phyloP scores from a whole-genome alignment of 2,329 filamentous ascomycete species.

The Alternaria infectoria region DNA sequence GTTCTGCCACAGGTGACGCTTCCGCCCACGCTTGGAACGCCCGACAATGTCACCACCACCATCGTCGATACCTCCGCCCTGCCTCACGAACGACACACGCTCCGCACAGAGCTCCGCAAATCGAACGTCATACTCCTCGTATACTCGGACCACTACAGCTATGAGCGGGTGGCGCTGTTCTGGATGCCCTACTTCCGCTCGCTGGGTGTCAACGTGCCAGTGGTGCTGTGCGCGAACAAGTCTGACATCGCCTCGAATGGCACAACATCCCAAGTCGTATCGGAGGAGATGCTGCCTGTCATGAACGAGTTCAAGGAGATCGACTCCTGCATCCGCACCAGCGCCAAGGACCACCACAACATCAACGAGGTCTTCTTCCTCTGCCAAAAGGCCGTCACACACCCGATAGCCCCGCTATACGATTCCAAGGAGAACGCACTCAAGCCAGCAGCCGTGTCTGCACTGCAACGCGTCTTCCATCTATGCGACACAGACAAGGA shows the following conservation, averaged over 20 bases:
- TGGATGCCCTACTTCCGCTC: conserved; percentile 99
- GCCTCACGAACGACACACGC: conserved; percentile 86
- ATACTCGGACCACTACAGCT: conserved; percentile 98
- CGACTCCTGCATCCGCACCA: conserved; percentile 95
- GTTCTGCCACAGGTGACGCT: conserved; percentile 95
- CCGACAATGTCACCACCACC: conserved; percentile 95
- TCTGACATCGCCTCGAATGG: conserved; percentile 81
- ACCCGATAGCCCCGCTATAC: conserved; percentile 94
- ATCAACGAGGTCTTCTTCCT: conserved; percentile 96
- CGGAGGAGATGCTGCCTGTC: conserved; percentile 97
- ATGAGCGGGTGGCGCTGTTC: conserved; percentile 93
- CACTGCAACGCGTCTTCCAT: conserved; percentile 90
- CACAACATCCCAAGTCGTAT: conserved; percentile 81
- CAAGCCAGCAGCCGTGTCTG: conserved; percentile 87
- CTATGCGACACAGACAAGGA: conserved; percentile 97
- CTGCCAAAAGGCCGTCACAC: conserved; percentile 96
- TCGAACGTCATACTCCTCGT: conserved; percentile 96
- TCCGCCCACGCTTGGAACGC: conserved; percentile 88
- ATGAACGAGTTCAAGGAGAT: conserved; percentile 99
- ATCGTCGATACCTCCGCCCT: conserved; percentile 97
- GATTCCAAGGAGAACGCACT: conserved; percentile 89
- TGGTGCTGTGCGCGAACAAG: conserved; percentile 97
- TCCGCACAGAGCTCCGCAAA: conserved; percentile 94
- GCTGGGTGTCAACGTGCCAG: conserved; percentile 96
- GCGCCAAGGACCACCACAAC: conserved; percentile 88